Evolutionary conservation across 2,329 filamentous ascomycete species (phyloP), one percentile per base, ranked within the genome.

Genomic region (Cucurbitaria berberidis): DNA sequence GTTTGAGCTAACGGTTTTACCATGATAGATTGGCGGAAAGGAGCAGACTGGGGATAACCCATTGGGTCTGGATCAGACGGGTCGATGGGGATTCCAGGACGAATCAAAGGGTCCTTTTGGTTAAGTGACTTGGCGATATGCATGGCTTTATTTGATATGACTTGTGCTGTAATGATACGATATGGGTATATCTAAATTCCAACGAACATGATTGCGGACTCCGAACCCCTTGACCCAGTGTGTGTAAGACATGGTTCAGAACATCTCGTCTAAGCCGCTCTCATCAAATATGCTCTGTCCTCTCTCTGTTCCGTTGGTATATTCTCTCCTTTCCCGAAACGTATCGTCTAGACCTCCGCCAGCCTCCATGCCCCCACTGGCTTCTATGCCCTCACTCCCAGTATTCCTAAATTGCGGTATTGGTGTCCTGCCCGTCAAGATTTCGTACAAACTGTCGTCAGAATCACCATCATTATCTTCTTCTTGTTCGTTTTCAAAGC

Each of bases 391-490:
- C 6, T 53, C 54, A 30, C 43, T 36, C 29, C 46, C 36, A 43
- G 44, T 40, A 43, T 66, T 57, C 18, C 57, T 51, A 19, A 69
- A 35, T 11, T 63, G 68, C 11, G 75, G 76, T 34, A 77, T 60
- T 1, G 77, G 75, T 40, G 74, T 80, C n/a, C 76, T 63, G 0
- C 80, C 80, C 1, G 78, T 79, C 11, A 82, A 62, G 5, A 81
- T 77, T 21, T 81, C 78, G 44, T 77, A 78, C 21, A 82, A 57
- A 36, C 77, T 80, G 56, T 82, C 80, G 24, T 81, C 78, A 46
- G 74, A 77, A 5, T 70, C 80, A 57, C 81, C 80, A 26, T 81
- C 78, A 46, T 74, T 77, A 5, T 70, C 72, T 5, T 77, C 74
- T 26, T 68, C 74, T 19, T 46, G 55, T 10, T 74, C 67, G 3